Base-by-base conservation (phyloP, 1,284 basidiomycete genomes). In the Ganoderma lucidum region DNA sequence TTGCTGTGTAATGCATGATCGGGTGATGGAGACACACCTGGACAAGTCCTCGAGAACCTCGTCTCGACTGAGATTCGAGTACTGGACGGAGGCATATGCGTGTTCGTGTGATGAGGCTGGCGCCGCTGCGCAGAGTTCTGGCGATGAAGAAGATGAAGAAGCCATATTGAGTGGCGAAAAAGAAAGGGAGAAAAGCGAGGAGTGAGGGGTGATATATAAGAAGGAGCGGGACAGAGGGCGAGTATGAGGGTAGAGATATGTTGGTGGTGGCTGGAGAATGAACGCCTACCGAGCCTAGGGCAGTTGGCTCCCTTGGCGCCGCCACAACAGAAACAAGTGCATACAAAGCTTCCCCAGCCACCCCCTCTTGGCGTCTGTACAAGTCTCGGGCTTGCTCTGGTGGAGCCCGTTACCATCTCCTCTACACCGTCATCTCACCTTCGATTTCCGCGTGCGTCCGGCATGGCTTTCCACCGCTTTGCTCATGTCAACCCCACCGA, bases 1-100 rank as follows among this genome's bases (percentile, higher is more conserved):
- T n/a, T 8, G n/a, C 10, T 28, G 37, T 41, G 17, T 64, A 64
- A 19, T n/a, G 23, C 65, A 35, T 63, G 64, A 53, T 65, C 23
- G 74, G 53, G 74, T 67, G 62, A 56, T 63, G 32, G 23, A 10
- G 60, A 59, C 82, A 58, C 32, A 93, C 91, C 94, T 96, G 73
- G 94, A 94, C 39, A 97, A 88, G 83, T 97, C 96, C 79, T 97
- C 96, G 64, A 97, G 87, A 63, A 96, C 93, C 79, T 94, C 92
- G 62, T 91, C 91, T 71, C 91, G 87, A 61, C 68, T 77, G 69
- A 75, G 73, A 39, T 74, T 67, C 44, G 75, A 66, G 70, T 75
- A 75, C 39, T 74, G 72, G 51, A 71, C 73, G 56, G 72, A 64
- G 15, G 73, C 65, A 62, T 67, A 74, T 65, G 73, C 71, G 67